Conservation (phyloP, 495 filamentous ascomycete species). For the Aspergillus taichungensis region DNA sequence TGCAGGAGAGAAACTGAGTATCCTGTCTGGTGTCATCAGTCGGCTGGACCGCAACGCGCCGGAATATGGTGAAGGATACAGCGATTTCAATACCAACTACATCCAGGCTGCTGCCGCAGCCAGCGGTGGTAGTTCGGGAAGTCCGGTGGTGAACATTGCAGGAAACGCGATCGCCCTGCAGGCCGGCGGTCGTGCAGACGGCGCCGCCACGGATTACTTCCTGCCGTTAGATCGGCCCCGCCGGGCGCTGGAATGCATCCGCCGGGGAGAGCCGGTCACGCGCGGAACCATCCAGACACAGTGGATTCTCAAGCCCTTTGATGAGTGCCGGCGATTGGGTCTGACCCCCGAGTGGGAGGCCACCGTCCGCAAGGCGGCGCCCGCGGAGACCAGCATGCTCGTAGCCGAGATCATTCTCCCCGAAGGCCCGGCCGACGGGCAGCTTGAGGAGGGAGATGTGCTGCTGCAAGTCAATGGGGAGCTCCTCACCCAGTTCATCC, state of each 20-base stretch:
- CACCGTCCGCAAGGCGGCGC: constrained; percentile 68
- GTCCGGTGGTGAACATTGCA: constrained; percentile 93
- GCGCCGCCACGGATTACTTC: constrained; percentile 97
- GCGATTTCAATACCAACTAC: constrained; percentile 99
- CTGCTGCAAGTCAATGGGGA: constrained; percentile 90
- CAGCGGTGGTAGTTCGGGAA: constrained; percentile 91
- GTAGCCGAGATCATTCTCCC: constrained; percentile 93
- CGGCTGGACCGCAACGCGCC: constrained; percentile 92
- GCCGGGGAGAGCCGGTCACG: constrained; percentile 60
- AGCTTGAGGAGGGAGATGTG: constrained; percentile 93
- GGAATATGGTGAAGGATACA: constrained; percentile 96
- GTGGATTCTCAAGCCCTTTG: constrained; percentile 94
- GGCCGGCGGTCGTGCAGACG: constrained; percentile 87
- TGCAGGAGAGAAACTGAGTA: constrained; percentile 96
- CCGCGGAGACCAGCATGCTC: constrained; percentile 91
- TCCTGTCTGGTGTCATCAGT: constrained; percentile 95
- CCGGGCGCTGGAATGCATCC: constrained; percentile 79
- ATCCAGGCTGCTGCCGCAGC: constrained; percentile 96
- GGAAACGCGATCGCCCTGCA: constrained; percentile 89
- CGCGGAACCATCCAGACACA: constrained; percentile 97
- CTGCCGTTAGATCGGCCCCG: constrained; percentile 83
- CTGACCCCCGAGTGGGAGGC: constrained; percentile 80
- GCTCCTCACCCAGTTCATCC: constrained; percentile 85
- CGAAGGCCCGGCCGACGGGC: constrained; percentile 73
- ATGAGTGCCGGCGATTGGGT: constrained; percentile 89